Base-by-base conservation (phyloP, 192 early-diverging fungal genomes). In the Mortierella hygrophila region DNA sequence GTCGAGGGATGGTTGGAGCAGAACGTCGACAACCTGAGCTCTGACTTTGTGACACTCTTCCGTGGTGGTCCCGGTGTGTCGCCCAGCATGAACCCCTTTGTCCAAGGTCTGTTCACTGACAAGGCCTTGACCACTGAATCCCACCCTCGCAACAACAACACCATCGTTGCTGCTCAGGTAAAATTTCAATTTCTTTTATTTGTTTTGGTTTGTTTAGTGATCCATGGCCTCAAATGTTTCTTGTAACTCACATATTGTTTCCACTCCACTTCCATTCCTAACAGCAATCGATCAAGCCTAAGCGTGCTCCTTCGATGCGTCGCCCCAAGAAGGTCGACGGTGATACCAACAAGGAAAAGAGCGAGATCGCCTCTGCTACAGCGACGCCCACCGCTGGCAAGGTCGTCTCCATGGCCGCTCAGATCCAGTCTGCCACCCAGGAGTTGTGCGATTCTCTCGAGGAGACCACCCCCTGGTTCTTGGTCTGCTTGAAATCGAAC, bases 21-120 rank as follows among this genome's bases (percentile, higher is more conserved):
- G 72, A 97, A 99, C 82, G 89, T 90, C 11, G 96, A 97, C 82
- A 91, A 92, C 57, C 85, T 98, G 26, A 94, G 94, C 80, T 91
- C 94, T 4, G 96, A 98, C 82, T 96, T 97, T 89, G 94, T 97
- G 49, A 92, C 94, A 10, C 88, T 98, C 68, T 96, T 98, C 92
- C 93, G 96, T 54, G 95, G 95, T 4, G 87, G 90, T n/a, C 88
- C 84, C 16, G 94, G 92, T n/a, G 92, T 85, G 4, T 88, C 92
- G 9, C 85, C 92, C 8, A 93, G 95, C 16, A 89, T 88, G 73
- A 96, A 96, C 78, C 88, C 92, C 3, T 97, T 98, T 80, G 89
- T 96, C 55, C 90, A 92, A 15, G 93, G 93, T 42, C 80, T 98
- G 57, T 96, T 98, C 79, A 92, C 93, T 21, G 95, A 96, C 63